Conservation (phyloP, 352 stramenopile species). For the Blastocystis sp. region DNA sequence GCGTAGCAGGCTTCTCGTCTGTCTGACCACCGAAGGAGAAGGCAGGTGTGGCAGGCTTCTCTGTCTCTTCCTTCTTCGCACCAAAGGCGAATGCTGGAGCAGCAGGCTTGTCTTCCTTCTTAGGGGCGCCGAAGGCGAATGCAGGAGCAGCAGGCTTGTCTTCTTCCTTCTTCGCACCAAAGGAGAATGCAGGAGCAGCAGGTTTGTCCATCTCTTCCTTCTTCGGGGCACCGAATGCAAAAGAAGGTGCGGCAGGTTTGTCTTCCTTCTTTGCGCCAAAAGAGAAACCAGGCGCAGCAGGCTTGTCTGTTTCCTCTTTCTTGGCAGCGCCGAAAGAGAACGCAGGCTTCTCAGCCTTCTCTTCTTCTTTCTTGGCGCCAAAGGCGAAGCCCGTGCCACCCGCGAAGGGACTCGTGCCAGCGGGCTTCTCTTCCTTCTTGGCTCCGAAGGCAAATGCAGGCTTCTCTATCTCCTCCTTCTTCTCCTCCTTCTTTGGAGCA, state of each 20-base stretch:
- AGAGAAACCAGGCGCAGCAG: neutral
- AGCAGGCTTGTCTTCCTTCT: neutral
- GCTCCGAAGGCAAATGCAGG: conserved; percentile 12
- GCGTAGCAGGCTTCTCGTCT: neutral
- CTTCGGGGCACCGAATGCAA: neutral
- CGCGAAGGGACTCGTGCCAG: neutral
- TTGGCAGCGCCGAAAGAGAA: conserved; percentile 3
- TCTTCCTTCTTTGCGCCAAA: neutral
- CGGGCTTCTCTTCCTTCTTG: neutral
- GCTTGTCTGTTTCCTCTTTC: neutral
- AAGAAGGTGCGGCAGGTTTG: neutral
- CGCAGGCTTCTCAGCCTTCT: conserved; percentile 1
- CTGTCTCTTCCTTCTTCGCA: neutral
- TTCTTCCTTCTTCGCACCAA: conserved; percentile 17
- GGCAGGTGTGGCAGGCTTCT: neutral
- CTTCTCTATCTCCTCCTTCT: neutral
- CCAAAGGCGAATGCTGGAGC: neutral
- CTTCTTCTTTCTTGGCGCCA: neutral
- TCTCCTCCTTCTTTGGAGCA: neutral
- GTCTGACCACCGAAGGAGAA: neutral
- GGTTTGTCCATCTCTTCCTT: neutral
- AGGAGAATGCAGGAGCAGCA: neutral
- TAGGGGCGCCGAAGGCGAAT: neutral
- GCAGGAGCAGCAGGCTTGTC: neutral
- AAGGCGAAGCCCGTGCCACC: conserved; percentile 1